A percentile compares a stretch with the other conserved stretches of the same genome.
Evolutionary conservation across 257 asterid species (phyloP).

Genomic region (Ilex asprella): DNA sequence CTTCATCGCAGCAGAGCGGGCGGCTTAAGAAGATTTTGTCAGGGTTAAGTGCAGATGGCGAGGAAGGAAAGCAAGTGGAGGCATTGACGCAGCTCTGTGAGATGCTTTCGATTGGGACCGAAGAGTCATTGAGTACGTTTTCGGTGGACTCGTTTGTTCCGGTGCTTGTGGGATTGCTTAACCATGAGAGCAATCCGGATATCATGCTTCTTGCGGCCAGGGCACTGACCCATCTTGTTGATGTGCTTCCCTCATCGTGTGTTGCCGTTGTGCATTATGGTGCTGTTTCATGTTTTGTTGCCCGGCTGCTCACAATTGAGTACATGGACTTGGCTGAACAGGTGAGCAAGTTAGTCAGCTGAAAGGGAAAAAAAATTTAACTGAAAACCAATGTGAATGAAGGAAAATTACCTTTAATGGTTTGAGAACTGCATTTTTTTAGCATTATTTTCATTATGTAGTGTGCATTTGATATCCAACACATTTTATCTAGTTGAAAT

Average conservation of each 20-base stretch:
- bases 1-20: constrained; percentile 85
- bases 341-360: constrained; percentile 33
- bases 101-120: constrained; percentile 91
- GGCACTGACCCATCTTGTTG: constrained; percentile 97
- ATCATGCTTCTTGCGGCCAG: constrained; percentile 97
- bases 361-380: too few species aligned
- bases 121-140: constrained; percentile 87
- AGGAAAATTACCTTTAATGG: not conserved
- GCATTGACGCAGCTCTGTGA: constrained; percentile 93
- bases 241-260: constrained; percentile 89
- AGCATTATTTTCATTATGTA: too few species aligned
- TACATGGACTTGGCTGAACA: constrained; percentile 99
- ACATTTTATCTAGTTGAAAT: not conserved
- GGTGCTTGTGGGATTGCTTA: constrained; percentile 89
- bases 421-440: too few species aligned
- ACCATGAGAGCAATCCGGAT: constrained; percentile 86
- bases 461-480: not conserved
- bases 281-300: constrained; percentile 90
- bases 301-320: constrained; percentile 88
- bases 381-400: not conserved
- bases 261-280: constrained; percentile 99
- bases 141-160: constrained; percentile 96
- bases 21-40: constrained; percentile 86
- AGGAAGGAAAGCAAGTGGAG: constrained; percentile 97
- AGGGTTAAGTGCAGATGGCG: constrained; percentile 92